Evolutionary conservation across 2,329 filamentous ascomycete species (phyloP).

Genomic region (Cladosporium cucumerinum): DNA sequence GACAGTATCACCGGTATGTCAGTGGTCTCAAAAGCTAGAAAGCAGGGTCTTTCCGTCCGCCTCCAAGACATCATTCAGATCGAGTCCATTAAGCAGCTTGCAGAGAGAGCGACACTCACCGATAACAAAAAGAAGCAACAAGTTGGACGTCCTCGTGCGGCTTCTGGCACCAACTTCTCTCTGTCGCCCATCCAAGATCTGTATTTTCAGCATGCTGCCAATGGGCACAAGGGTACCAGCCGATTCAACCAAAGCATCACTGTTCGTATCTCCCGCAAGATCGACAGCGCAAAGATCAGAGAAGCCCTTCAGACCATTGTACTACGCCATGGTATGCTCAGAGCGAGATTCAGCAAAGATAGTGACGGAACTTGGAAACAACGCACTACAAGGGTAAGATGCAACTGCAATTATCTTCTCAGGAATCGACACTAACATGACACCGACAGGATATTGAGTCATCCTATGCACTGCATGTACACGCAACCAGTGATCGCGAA

Average conservation of each 20-base stretch:
- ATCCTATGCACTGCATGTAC: background rate
- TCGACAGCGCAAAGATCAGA: conserved; percentile 8
- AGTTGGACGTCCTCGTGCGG: background rate
- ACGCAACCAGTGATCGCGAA: conserved; percentile 11
- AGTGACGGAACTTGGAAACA: conserved; percentile 11
- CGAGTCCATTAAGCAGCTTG: conserved; percentile 6
- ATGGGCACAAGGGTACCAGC: conserved; percentile 15
- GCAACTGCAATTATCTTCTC: too few species aligned
- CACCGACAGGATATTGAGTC: conserved; percentile 6
- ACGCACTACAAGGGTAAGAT: conserved; percentile 9
- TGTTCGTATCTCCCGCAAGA: conserved; percentile 3
- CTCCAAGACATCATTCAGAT: conserved; percentile 15
- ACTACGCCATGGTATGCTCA: conserved; percentile 11
- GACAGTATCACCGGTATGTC: conserved; percentile 14
- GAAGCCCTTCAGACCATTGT: conserved; percentile 12
- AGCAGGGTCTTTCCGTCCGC: conserved; percentile 11
- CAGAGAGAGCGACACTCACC: background rate
- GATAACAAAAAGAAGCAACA: conserved; percentile 6
- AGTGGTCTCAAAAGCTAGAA: conserved; percentile 9
- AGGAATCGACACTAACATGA: background rate
- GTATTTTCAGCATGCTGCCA: conserved; percentile 11
- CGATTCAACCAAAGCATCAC: conserved; percentile 15
- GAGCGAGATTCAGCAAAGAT: conserved; percentile 9
- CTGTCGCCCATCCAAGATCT: conserved; percentile 9
- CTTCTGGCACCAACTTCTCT: conserved; percentile 4